Conservation (phyloP, 2,329 filamentous ascomycete species). For the Fusarium compactum region DNA sequence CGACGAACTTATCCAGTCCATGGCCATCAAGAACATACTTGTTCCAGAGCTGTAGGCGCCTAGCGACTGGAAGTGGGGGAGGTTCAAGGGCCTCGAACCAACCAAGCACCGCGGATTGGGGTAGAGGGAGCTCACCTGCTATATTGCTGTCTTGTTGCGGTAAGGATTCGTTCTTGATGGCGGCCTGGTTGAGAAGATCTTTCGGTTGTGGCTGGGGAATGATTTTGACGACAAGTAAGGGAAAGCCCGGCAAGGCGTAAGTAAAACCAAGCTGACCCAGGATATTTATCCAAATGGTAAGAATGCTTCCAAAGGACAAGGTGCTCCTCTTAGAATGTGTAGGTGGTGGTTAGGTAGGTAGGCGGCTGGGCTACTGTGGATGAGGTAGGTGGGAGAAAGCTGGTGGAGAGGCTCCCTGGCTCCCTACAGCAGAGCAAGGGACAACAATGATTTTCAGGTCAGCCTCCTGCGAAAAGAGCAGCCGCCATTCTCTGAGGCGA, state of each 20-base stretch:
- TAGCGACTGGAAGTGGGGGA: slow-evolving; percentile 30
- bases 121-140: slow-evolving; percentile 31
- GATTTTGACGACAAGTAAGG: slow-evolving; percentile 11
- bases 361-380: slow-evolving; percentile 12
- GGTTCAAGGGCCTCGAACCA: slow-evolving; percentile 32
- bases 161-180: slow-evolving; percentile 22
- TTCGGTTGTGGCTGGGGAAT: slow-evolving; percentile 38
- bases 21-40: slow-evolving; percentile 13
- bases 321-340: slow-evolving; percentile 17
- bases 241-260: background rate
- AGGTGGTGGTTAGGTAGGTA: slow-evolving; percentile 5
- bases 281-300: background rate
- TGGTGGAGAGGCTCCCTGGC: background rate
- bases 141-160: slow-evolving; percentile 22
- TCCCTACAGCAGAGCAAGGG: background rate
- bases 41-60: slow-evolving; percentile 31
- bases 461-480: slow-evolving; percentile 3
- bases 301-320: slow-evolving; percentile 6
- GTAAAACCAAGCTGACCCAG: background rate
- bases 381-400: background rate
- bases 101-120: slow-evolving; percentile 33
- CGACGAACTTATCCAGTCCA: slow-evolving; percentile 22
- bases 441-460: background rate
- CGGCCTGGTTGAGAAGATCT: slow-evolving; percentile 24
- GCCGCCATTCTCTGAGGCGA: slow-evolving; percentile 15